Conservation (phyloP, 106 monocot genomes). For the Allium sativum region DNA sequence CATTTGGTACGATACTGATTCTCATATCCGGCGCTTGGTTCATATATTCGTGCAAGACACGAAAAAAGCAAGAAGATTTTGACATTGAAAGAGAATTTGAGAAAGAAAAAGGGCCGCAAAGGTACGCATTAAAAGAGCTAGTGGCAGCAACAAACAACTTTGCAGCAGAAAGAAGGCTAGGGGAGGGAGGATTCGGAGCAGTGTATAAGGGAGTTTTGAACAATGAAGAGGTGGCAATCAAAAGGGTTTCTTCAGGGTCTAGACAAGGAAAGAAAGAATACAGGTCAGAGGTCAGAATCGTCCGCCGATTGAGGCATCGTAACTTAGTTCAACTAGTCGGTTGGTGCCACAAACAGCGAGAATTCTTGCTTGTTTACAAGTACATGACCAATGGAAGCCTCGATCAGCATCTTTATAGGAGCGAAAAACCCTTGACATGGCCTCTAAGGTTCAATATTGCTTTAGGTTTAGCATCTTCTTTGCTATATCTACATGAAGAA, state of each 20-base stretch:
- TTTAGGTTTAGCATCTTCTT: conserved; percentile 10
- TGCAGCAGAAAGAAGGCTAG: conserved; percentile 11
- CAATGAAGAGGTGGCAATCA: conserved; percentile 13
- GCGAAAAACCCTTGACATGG: conserved; percentile 6
- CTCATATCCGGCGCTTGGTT: conserved; percentile 5
- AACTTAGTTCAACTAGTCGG: conserved; percentile 23
- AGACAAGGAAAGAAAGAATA: conserved; percentile 13
- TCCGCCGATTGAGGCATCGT: conserved; percentile 20
- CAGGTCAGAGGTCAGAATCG: conserved; percentile 13
- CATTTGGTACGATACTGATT: not conserved
- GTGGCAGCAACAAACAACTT: conserved; percentile 17
- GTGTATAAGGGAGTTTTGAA: conserved; percentile 19
- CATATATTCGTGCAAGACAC: not conserved
- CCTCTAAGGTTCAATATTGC: conserved; percentile 12
- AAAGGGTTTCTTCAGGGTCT: conserved; percentile 11
- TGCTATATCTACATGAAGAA: conserved; percentile 21
- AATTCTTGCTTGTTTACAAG: conserved; percentile 12
- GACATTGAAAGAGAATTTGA: conserved; percentile 13
- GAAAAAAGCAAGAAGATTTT: not conserved
- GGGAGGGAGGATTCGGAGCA: conserved; percentile 20
- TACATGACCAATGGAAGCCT: conserved; percentile 57
- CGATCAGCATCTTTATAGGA: conserved; percentile 13
- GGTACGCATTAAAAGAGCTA: conserved; percentile 8
- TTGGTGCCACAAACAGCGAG: conserved; percentile 16
- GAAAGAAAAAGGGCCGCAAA: conserved; percentile 12